A percentile compares a stretch with the other conserved stretches of the same genome.
phyloP scores from a whole-genome alignment of 1,284 basidiomycete species.

The Mycosarcoma mackinlayi region DNA sequence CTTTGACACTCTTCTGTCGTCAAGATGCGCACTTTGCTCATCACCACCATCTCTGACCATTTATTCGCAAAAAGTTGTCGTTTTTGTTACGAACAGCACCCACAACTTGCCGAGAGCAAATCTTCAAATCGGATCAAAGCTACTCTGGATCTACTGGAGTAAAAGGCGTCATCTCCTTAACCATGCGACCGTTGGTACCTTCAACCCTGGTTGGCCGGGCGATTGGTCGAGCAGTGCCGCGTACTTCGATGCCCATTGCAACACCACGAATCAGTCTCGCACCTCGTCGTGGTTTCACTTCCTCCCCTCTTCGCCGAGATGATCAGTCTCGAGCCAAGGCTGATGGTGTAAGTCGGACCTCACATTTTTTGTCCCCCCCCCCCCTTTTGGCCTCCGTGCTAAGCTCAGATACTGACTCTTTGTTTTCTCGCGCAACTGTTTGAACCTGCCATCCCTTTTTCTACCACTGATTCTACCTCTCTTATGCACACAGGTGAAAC shows the following conservation, averaged over 20 bases:
- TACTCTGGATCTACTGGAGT: too few relatives aligned
- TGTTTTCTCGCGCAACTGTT: too few relatives aligned
- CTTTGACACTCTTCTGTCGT: too few relatives aligned
- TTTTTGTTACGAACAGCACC: too few relatives aligned
- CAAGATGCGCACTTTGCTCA: too few relatives aligned
- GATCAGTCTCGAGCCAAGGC: slow-evolving; percentile 28
- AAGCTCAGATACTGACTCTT: neutral
- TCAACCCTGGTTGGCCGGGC: neutral
- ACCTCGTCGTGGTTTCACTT: slow-evolving; percentile 5
- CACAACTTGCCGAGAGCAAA: too few relatives aligned
- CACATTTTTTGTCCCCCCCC: neutral
- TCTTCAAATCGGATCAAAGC: too few relatives aligned
- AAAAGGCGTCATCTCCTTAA: too few relatives aligned
- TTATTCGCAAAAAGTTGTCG: too few relatives aligned
- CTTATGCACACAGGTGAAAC: slow-evolving; percentile 15
- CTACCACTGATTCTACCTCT: neutral
- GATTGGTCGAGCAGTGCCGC: neutral
- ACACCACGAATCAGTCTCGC: neutral
- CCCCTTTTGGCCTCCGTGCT: neutral
- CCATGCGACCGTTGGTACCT: neutral
- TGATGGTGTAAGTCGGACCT: slow-evolving; percentile 15
- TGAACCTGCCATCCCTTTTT: too few relatives aligned
- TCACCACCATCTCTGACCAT: too few relatives aligned
- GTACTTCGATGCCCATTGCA: neutral
- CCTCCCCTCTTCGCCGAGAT: slow-evolving; percentile 3